Conservation (phyloP, 208 protist genomes). For the Trichomonas tenax region DNA sequence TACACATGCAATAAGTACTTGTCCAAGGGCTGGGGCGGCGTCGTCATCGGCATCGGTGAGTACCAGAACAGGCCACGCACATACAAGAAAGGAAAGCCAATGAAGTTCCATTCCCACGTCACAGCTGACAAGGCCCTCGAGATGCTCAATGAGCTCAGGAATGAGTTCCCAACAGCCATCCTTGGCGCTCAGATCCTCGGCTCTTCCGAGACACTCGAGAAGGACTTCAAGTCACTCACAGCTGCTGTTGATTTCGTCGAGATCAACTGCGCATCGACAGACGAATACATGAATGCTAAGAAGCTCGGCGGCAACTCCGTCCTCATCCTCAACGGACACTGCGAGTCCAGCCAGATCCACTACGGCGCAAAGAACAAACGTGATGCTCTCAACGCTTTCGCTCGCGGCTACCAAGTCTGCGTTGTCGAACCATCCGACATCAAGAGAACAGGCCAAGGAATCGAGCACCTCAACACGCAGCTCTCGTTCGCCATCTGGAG, state of each 20-base stretch:
- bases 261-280: not conserved
- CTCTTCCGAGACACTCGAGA: not conserved
- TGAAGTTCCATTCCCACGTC: not conserved
- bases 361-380: not conserved
- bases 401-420: not conserved
- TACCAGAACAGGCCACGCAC: too few relatives aligned
- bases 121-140: not conserved
- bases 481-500: not conserved
- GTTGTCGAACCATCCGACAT: not conserved
- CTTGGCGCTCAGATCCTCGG: not conserved
- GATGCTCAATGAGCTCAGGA: not conserved
- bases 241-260: not conserved
- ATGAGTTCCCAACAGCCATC: not conserved
- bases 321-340: not conserved
- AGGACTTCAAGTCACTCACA: not conserved
- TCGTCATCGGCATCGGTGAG: not conserved
- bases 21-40: not conserved
- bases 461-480: not conserved
- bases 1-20: not conserved
- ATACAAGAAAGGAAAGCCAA: not conserved
- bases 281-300: not conserved
- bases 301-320: not conserved
- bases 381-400: not conserved
- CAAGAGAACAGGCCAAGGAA: not conserved
- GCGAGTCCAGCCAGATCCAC: not conserved